Conservation (phyloP, 163 green algal species). For the Scenedesmus sp. region DNA sequence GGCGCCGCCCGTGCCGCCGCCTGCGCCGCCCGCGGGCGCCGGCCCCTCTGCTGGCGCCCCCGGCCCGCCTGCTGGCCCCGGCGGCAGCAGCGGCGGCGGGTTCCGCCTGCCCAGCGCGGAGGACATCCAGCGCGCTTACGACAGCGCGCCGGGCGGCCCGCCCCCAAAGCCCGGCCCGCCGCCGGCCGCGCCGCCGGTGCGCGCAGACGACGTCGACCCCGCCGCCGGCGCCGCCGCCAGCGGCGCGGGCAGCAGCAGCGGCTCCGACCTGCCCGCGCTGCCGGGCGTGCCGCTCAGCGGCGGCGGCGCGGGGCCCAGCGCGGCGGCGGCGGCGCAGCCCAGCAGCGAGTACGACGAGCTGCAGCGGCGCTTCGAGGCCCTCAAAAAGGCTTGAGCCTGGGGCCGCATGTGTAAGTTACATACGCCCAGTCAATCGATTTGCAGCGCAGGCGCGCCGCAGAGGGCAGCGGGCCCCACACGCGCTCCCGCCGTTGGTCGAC, state of each 20-base stretch:
- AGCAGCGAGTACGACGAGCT: slow-evolving; percentile 69
- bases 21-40: neutral
- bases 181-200: neutral
- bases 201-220: neutral
- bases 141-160: slow-evolving; percentile 63
- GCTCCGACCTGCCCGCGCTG: slow-evolving; percentile 21
- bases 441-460: too few relatives aligned
- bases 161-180: slow-evolving; percentile 42
- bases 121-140: slow-evolving; percentile 57
- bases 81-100: neutral
- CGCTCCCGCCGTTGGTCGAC: too few relatives aligned
- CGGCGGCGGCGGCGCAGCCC: neutral
- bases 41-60: neutral
- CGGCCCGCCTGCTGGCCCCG: neutral
- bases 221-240: neutral
- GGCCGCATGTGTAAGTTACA: neutral
- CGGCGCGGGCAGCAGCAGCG: neutral
- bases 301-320: slow-evolving; percentile 1
- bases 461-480: too few relatives aligned
- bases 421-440: too few relatives aligned
- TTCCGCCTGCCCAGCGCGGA: slow-evolving; percentile 25
- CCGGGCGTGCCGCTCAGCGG: slow-evolving; percentile 35
- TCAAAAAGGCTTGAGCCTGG: slow-evolving; percentile 57
- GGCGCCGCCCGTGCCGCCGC: neutral
- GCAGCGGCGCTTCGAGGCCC: slow-evolving; percentile 69